phyloP scores from a whole-genome alignment of 805 yeast genomes.

The Nakazawaea peltata region DNA sequence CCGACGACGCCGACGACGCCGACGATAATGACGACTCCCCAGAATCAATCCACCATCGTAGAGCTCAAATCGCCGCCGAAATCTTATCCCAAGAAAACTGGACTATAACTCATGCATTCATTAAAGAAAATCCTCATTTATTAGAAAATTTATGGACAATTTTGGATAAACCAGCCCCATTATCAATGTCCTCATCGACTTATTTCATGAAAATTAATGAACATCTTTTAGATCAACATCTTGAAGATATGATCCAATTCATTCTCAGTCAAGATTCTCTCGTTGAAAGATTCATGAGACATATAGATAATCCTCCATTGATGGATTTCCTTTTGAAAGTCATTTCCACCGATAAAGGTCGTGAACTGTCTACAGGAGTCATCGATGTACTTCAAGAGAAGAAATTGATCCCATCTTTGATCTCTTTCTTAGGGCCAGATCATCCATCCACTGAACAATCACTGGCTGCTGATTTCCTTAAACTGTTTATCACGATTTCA shows the following conservation, averaged over 20 bases:
- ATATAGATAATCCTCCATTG: constrained; percentile 86
- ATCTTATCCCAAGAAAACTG: constrained; percentile 87
- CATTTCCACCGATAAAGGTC: constrained; percentile 84
- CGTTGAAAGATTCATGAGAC: constrained; percentile 74
- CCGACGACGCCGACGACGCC: constrained; percentile 20
- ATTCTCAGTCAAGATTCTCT: constrained; percentile 59
- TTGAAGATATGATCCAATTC: constrained; percentile 69
- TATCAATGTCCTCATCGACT: constrained; percentile 72
- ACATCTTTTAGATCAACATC: constrained; percentile 80
- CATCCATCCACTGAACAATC: constrained; percentile 70
- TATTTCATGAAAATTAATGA: constrained; percentile 90
- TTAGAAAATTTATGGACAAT: constrained; percentile 73
- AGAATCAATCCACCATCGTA: constrained; percentile 25
- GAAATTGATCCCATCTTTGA: constrained; percentile 60
- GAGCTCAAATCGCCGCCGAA: constrained; percentile 76
- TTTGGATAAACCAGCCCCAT: constrained; percentile 57
- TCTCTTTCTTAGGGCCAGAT: constrained; percentile 63
- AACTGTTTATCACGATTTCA: constrained; percentile 88
- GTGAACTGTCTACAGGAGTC: constrained; percentile 78
- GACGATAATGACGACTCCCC: constrained; percentile 23
- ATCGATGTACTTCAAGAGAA: constrained; percentile 70
- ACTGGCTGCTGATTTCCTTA: constrained; percentile 91
- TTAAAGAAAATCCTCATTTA: constrained; percentile 55
- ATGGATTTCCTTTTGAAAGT: constrained; percentile 89
- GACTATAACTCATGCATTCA: constrained; percentile 85